These are phyloP conservation scores for Ceratobasidium papillatum DNA, from an alignment of 1,284 basidiomycete genomes.

Conservation along the genomic window DNA sequence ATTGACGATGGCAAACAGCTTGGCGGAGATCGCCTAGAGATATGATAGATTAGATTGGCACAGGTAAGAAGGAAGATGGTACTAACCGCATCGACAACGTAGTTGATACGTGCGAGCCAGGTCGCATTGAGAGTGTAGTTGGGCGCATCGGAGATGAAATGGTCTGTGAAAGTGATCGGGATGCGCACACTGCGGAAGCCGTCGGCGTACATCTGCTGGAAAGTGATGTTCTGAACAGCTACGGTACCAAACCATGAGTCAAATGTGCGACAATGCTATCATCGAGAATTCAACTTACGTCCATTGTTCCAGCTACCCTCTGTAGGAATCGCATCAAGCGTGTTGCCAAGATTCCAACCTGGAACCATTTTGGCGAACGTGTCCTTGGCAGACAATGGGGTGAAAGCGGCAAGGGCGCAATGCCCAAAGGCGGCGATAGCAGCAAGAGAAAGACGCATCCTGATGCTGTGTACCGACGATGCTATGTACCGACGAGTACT, in stretches of 20 bases:
- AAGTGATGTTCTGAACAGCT: slow-evolving; percentile 31
- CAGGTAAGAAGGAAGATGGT: not conserved
- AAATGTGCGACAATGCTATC: not conserved
- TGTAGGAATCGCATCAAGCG: slow-evolving; percentile 40
- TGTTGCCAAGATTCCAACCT: slow-evolving; percentile 40
- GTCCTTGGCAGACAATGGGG: slow-evolving; percentile 26
- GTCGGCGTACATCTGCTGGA: slow-evolving; percentile 25
- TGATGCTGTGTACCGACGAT: not conserved
- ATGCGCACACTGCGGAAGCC: slow-evolving; percentile 41
- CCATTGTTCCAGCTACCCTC: slow-evolving; percentile 39
- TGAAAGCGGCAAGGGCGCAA: slow-evolving; percentile 20
- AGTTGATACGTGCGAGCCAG: slow-evolving; percentile 41
- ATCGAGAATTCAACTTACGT: not conserved
- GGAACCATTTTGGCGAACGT: slow-evolving; percentile 24
- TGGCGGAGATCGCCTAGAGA: not conserved
- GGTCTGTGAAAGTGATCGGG: slow-evolving; percentile 37
- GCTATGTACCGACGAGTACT: not conserved
- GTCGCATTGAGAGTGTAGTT: slow-evolving; percentile 39
- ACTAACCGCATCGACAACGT: slow-evolving; percentile 40
- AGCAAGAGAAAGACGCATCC: slow-evolving; percentile 1
- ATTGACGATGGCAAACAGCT: slow-evolving; percentile 17
- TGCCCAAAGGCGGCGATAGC: slow-evolving; percentile 27
- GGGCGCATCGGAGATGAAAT: slow-evolving; percentile 29
- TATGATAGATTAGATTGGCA: not conserved
- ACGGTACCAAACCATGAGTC: not conserved